Evolutionary conservation across 257 asterid species (phyloP).

Genomic region (Penstemon newberryi): DNA sequence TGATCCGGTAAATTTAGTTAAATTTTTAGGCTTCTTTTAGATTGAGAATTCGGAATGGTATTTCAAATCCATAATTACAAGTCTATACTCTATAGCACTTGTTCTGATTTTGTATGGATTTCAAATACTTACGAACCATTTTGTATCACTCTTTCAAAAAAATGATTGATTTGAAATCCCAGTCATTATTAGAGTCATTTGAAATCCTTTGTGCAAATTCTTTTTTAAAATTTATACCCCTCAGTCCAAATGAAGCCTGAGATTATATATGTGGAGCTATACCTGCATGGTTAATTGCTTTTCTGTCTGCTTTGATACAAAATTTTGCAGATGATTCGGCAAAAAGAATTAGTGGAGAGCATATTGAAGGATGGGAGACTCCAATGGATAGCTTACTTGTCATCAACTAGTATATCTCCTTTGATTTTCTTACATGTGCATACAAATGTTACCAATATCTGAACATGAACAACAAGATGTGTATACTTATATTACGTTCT

Average conservation of each 20-base stretch:
- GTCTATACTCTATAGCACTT: too few relatives aligned
- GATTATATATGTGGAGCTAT: neutral
- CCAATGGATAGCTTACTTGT: slow-evolving; percentile 75
- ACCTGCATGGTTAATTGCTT: neutral
- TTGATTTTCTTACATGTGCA: slow-evolving; percentile 10
- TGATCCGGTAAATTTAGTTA: slow-evolving; percentile 63
- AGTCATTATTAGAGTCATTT: too few relatives aligned
- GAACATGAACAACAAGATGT: neutral
- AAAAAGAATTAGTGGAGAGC: slow-evolving; percentile 43
- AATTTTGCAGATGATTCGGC: slow-evolving; percentile 56
- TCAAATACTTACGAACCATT: too few relatives aligned
- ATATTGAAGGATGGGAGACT: slow-evolving; percentile 61
- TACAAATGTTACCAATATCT: slow-evolving; percentile 6
- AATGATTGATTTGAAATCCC: too few relatives aligned
- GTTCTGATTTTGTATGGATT: too few relatives aligned
- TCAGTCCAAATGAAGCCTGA: neutral
- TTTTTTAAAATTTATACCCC: too few relatives aligned
- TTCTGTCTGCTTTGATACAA: slow-evolving; percentile 21
- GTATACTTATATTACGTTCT: slow-evolving; percentile 1
- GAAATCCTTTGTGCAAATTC: too few relatives aligned
- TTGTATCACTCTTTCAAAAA: too few relatives aligned
- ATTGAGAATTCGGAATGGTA: too few relatives aligned
- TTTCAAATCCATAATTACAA: too few relatives aligned
- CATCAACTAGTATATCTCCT: slow-evolving; percentile 70
- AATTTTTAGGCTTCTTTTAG: neutral